Percentiles rank a stretch among this genome's conserved stretches.
phyloP scores from a whole-genome alignment of 2,329 filamentous ascomycete species.

The Fusarium guadeloupense region DNA sequence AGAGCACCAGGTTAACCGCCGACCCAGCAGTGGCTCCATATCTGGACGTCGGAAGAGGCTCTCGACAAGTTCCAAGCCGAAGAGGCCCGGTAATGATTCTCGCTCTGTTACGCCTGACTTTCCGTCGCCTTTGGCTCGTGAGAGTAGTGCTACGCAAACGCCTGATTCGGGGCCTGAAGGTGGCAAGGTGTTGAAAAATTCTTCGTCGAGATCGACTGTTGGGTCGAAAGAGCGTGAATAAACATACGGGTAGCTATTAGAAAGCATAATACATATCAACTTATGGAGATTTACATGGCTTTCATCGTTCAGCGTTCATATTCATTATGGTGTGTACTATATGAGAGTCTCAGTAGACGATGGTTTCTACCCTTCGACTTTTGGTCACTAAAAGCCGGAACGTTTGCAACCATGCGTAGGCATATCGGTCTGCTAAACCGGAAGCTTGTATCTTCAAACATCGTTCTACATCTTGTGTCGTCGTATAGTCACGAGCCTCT shows the following conservation, averaged over 20 bases:
- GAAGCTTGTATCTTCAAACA: too few relatives aligned
- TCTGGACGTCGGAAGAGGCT: conserved; percentile 64
- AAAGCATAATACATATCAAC: not conserved
- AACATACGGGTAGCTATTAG: conserved; percentile 1
- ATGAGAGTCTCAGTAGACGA: too few relatives aligned
- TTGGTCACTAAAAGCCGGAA: too few relatives aligned
- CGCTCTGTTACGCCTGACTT: conserved; percentile 65
- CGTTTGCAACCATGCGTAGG: too few relatives aligned
- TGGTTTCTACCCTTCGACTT: too few relatives aligned
- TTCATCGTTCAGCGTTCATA: not conserved
- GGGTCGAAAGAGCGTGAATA: conserved; percentile 27
- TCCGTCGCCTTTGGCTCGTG: conserved; percentile 62
- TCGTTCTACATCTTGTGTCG: not conserved
- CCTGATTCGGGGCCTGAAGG: conserved; percentile 36
- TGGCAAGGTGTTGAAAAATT: conserved; percentile 37
- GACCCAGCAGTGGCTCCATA: conserved; percentile 58
- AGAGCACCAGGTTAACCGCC: conserved; percentile 53
- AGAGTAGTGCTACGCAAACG: conserved; percentile 50
- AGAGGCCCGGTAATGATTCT: conserved; percentile 57
- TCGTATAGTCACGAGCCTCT: not conserved
- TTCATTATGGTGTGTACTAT: too few relatives aligned
- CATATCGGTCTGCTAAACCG: too few relatives aligned
- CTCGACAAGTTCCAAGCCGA: conserved; percentile 53
- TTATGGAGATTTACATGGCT: conserved; percentile 2
- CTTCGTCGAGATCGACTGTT: conserved; percentile 35